phyloP scores from a whole-genome alignment of 139 green algal genomes.

The Penium margaritaceum region DNA sequence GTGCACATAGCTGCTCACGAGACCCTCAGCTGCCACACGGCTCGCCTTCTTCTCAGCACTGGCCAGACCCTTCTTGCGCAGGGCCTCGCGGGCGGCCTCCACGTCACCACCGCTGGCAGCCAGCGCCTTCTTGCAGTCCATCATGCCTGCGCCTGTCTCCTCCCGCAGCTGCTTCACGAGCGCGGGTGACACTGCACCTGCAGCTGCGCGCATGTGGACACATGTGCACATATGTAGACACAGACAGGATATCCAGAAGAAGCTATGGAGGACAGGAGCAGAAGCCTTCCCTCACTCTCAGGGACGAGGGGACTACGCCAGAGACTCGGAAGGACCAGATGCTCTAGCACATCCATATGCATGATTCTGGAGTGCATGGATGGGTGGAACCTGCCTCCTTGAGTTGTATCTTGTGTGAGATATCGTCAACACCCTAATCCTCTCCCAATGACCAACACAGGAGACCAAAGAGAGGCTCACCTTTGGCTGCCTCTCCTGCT shows the following conservation, averaged over 20 bases:
- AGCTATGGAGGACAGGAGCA: background rate
- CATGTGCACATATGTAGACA: background rate
- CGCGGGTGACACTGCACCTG: conserved; percentile 56
- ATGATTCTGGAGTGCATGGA: no score
- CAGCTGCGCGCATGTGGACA: background rate
- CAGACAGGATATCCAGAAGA: no score
- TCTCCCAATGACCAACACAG: no score
- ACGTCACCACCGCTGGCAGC: conserved; percentile 68
- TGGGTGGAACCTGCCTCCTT: no score
- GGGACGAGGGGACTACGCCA: background rate
- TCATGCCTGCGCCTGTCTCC: conserved; percentile 88
- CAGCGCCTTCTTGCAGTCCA: conserved; percentile 99
- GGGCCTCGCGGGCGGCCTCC: conserved; percentile 70
- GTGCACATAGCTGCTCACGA: conserved; percentile 87
- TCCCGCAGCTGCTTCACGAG: conserved; percentile 80
- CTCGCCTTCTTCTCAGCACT: conserved; percentile 91
- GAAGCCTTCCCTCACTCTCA: background rate
- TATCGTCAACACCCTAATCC: no score
- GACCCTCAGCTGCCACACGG: conserved; percentile 79
- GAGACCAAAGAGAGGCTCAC: background rate
- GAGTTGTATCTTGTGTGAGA: no score
- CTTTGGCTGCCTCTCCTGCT: background rate
- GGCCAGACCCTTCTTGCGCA: conserved; percentile 90
- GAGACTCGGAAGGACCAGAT: background rate
- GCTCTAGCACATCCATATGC: background rate